Evolutionary conservation across 1,284 basidiomycete genomes (phyloP).

Genomic region (Pseudozyma pruni): DNA sequence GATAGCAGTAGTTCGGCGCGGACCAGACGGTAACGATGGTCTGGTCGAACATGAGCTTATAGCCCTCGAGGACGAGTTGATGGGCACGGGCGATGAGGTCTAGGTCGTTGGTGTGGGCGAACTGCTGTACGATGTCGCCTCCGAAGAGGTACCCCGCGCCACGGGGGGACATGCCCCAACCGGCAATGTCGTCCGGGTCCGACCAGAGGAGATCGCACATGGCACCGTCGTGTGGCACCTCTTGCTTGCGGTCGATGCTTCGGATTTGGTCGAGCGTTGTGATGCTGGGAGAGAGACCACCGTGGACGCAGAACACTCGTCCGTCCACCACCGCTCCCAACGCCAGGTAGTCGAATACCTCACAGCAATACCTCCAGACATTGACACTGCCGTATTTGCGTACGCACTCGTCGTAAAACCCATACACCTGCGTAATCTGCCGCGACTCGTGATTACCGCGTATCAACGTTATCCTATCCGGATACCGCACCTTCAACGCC

Average conservation of each 20-base stretch:
- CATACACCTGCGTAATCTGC: slow-evolving; percentile 94
- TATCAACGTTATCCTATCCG: slow-evolving; percentile 95
- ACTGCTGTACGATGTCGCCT: slow-evolving; percentile 86
- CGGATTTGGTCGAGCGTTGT: slow-evolving; percentile 75
- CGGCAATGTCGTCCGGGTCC: slow-evolving; percentile 79
- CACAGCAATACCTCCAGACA: slow-evolving; percentile 98
- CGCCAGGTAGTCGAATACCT: slow-evolving; percentile 96
- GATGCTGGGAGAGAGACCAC: slow-evolving; percentile 78
- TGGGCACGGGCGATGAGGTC: slow-evolving; percentile 96
- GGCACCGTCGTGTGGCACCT: slow-evolving; percentile 98
- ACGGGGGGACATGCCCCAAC: slow-evolving; percentile 91
- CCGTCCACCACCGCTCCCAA: slow-evolving; percentile 95
- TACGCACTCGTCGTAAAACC: slow-evolving; percentile 98
- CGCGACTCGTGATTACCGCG: slow-evolving; percentile 98
- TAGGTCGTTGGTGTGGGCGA: slow-evolving; percentile 89
- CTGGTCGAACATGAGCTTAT: slow-evolving; percentile 96
- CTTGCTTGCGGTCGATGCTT: slow-evolving; percentile 93
- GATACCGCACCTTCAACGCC: slow-evolving; percentile 95
- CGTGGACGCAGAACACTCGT: slow-evolving; percentile 90
- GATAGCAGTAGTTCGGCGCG: slow-evolving; percentile 97
- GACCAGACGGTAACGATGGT: slow-evolving; percentile 98
- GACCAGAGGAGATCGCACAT: slow-evolving; percentile 99
- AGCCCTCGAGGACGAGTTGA: slow-evolving; percentile 96
- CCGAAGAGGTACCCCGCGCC: slow-evolving; percentile 97
- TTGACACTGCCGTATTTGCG: slow-evolving; percentile 94